These are phyloP conservation scores for Ramalina intermedia DNA, from an alignment of 495 filamentous ascomycete genomes.

Conservation along the genomic window DNA sequence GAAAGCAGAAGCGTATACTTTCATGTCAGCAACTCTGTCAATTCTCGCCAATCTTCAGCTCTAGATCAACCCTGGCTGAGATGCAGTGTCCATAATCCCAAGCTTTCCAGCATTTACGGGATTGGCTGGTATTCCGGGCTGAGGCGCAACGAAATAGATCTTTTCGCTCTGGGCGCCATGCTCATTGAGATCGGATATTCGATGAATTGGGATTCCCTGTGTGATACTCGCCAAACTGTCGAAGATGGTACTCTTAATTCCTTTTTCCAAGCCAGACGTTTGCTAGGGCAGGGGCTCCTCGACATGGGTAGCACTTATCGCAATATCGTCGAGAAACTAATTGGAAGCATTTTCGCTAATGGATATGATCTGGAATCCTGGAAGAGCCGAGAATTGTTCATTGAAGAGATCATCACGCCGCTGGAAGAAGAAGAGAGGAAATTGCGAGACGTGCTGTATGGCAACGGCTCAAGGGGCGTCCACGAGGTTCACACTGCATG, in stretches of 20 bases:
- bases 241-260: constrained; percentile 9
- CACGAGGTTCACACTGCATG: too few relatives aligned
- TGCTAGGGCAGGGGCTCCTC: constrained; percentile 26
- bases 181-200: constrained; percentile 20
- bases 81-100: too few relatives aligned
- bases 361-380: constrained; percentile 18
- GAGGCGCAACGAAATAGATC: background rate
- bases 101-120: too few relatives aligned
- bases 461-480: too few relatives aligned
- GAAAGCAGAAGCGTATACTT: constrained; percentile 21
- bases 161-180: constrained; percentile 18
- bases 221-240: background rate
- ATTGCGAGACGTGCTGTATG: too few relatives aligned
- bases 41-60: too few relatives aligned
- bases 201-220: constrained; percentile 9
- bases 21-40: constrained; percentile 4
- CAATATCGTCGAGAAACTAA: constrained; percentile 21
- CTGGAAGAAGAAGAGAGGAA: constrained; percentile 16
- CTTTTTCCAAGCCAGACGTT: constrained; percentile 19
- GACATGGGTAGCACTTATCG: constrained; percentile 28
- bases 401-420: constrained; percentile 23
- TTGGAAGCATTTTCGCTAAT: constrained; percentile 22
- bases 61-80: too few relatives aligned
- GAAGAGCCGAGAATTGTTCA: constrained; percentile 19
- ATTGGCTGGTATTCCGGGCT: too few relatives aligned